These are phyloP conservation scores for Citrullus mucosospermus DNA, from an alignment of 306 rosid genomes.

Conservation along the genomic window DNA sequence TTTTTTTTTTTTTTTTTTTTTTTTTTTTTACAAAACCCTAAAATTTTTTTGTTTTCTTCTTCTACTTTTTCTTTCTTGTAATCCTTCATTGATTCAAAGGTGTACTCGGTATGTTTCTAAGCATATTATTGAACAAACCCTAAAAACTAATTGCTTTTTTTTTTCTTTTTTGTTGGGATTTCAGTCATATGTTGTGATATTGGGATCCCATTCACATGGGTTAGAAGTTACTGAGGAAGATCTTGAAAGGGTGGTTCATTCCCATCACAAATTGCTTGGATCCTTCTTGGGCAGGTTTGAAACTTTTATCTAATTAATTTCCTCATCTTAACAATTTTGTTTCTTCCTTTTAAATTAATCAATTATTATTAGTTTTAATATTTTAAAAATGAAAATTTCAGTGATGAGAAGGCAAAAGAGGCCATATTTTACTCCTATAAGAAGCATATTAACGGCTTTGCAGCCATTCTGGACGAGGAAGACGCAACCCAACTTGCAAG, in stretches of 20 bases:
- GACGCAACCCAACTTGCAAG: conserved; percentile 31
- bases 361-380: background rate
- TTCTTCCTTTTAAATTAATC: too few species aligned
- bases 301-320: background rate
- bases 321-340: background rate
- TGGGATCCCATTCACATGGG: conserved; percentile 63
- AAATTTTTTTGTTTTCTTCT: too few species aligned
- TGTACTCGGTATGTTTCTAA: too few species aligned
- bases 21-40: too few species aligned
- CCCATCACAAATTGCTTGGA: conserved; percentile 40
- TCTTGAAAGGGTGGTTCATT: conserved; percentile 30
- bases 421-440: conserved; percentile 50
- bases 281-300: conserved; percentile 33
- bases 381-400: conserved; percentile 3
- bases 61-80: too few species aligned
- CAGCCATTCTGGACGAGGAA: conserved; percentile 40
- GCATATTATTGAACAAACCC: too few species aligned
- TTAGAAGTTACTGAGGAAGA: conserved; percentile 26
- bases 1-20: too few species aligned
- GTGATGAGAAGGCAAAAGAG: conserved; percentile 34
- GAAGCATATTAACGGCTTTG: conserved; percentile 51
- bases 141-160: too few species aligned
- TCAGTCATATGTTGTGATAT: conserved; percentile 55
- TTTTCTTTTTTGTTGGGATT: background rate
- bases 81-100: too few species aligned